phyloP scores from a whole-genome alignment of 306 rosid genomes.

The Canavalia gladiata region DNA sequence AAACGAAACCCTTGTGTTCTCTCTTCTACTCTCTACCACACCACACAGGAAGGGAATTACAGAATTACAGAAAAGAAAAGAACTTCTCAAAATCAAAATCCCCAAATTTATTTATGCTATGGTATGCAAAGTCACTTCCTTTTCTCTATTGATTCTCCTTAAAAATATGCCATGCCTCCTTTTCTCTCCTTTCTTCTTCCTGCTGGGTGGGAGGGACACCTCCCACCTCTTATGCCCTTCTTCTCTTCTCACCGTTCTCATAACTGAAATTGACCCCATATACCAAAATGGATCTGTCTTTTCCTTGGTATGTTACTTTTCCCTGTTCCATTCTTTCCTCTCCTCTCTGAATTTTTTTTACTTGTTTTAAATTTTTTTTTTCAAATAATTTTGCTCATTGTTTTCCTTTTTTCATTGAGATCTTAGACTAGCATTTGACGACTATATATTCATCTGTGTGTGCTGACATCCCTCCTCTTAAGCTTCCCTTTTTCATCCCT shows the following conservation, averaged over 20 bases:
- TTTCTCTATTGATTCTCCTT: not conserved
- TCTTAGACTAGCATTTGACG: too few species aligned
- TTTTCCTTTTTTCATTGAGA: not conserved
- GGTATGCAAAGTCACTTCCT: conserved; percentile 49
- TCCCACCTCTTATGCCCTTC: too few species aligned
- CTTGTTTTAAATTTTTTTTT: too few species aligned
- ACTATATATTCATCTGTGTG: not conserved
- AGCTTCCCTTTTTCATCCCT: not conserved
- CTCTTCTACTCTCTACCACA: not conserved
- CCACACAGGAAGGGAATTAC: not conserved
- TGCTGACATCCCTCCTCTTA: conserved; percentile 27
- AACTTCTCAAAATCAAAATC: conserved; percentile 25
- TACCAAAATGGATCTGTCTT: not conserved
- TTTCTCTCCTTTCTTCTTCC: conserved; percentile 2
- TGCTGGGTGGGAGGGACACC: too few species aligned
- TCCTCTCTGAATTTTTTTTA: not conserved
- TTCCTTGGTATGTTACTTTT: conserved; percentile 49
- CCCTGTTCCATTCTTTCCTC: conserved; percentile 12
- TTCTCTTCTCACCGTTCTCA: conserved; percentile 47
- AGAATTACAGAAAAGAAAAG: conserved; percentile 7
- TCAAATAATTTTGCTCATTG: not conserved
- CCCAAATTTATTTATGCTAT: not conserved
- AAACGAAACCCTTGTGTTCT: not conserved
- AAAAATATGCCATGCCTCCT: conserved; percentile 14
- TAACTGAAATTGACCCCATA: conserved; percentile 40